Evolutionary conservation across 768 basidiomycete genomes (phyloP).

Genomic region (Mycena venus): DNA sequence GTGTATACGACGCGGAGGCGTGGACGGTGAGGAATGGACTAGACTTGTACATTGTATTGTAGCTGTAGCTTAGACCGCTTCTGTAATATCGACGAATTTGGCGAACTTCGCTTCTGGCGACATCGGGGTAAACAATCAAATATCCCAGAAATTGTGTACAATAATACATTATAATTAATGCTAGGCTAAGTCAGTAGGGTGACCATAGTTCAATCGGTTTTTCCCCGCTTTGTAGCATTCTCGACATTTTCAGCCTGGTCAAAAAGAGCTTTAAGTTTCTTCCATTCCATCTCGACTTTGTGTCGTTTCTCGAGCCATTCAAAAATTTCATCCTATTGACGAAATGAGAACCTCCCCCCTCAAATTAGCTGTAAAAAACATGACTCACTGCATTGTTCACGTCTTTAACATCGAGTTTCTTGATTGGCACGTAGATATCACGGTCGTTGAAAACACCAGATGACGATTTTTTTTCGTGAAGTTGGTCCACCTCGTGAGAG

Average conservation of each 20-base stretch:
- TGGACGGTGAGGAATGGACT: conserved; percentile 28
- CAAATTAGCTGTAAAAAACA: not conserved
- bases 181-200: not conserved
- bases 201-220: not conserved
- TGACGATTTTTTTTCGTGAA: conserved; percentile 54
- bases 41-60: not conserved
- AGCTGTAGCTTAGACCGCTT: not conserved
- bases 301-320: conserved; percentile 84
- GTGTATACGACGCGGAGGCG: conserved; percentile 51
- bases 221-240: not conserved
- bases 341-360: not conserved
- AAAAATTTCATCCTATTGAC: conserved; percentile 69
- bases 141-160: not conserved
- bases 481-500: conserved; percentile 67
- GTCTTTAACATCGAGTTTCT: conserved; percentile 71
- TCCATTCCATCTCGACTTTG: conserved; percentile 79
- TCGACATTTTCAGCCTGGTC: conserved; percentile 2
- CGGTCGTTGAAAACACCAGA: conserved; percentile 40
- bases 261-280: conserved; percentile 61
- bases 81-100: no score
- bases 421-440: conserved; percentile 66
- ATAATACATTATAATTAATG: not conserved
- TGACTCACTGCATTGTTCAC: conserved; percentile 65
- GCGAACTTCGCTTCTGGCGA: no score
- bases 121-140: no score